Conservation (phyloP, 139 green algal species). For the Chlorella sp. region DNA sequence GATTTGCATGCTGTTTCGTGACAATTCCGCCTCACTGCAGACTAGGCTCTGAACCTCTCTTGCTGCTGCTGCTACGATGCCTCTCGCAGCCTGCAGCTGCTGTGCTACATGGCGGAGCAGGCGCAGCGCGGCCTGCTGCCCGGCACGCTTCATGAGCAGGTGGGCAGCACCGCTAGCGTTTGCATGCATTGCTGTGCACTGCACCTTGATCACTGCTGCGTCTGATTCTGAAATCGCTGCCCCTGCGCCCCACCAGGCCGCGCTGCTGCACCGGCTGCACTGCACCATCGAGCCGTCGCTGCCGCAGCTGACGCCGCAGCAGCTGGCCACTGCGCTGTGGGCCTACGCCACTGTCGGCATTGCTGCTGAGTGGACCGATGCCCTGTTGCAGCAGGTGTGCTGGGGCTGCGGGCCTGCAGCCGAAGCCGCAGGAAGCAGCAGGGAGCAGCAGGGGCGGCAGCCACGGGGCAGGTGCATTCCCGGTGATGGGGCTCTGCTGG, state of each 20-base stretch:
- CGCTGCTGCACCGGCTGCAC: not conserved
- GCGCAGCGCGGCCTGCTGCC: not conserved
- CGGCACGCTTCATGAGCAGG: not conserved
- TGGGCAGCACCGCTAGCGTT: not conserved
- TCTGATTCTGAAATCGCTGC: no score
- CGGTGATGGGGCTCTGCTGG: no score
- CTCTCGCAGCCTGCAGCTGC: slow-evolving; percentile 35
- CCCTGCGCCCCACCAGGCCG: not conserved
- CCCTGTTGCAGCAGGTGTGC: slow-evolving; percentile 21
- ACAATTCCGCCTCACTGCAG: no score
- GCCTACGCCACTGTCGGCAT: slow-evolving; percentile 3
- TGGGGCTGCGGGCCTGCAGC: no score
- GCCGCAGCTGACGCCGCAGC: not conserved
- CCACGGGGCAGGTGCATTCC: no score
- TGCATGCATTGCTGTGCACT: not conserved
- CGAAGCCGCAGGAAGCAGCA: no score
- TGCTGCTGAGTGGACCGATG: not conserved
- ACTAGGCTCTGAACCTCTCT: no score
- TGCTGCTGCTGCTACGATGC: no score
- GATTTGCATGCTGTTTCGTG: no score
- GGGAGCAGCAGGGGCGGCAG: no score
- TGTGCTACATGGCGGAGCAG: slow-evolving; percentile 34
- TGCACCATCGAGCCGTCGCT: not conserved
- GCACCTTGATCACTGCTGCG: no score
- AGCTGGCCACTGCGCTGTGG: slow-evolving; percentile 25